Percentiles rank a stretch among this genome's conserved stretches.
phyloP scores from a whole-genome alignment of 257 asterid species.

The Solanum verrucosum region DNA sequence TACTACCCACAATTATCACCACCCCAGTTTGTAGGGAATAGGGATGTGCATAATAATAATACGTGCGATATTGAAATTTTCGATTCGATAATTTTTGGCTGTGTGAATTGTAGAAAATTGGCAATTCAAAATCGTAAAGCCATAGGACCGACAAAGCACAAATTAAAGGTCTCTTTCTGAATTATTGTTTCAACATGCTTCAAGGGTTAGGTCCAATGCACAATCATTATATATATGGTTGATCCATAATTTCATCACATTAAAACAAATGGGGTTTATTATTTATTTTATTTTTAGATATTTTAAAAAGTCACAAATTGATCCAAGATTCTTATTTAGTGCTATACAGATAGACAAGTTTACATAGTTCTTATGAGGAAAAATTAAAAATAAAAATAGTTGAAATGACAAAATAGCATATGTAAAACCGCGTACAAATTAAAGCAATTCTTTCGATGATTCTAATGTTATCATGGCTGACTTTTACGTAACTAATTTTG shows the following conservation, averaged over 20 bases:
- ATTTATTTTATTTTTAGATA: neutral
- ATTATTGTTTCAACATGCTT: neutral
- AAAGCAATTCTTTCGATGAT: conserved; percentile 5
- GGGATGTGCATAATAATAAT: neutral
- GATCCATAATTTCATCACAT: neutral
- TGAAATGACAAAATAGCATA: neutral
- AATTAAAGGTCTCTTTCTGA: neutral
- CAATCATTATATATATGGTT: neutral
- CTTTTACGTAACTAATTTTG: neutral
- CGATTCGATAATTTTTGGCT: neutral
- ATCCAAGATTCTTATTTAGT: neutral
- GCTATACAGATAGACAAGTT: neutral
- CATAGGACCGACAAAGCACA: neutral
- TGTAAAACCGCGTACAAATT: conserved; percentile 22
- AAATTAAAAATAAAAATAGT: neutral
- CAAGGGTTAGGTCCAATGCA: neutral
- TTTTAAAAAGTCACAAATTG: neutral
- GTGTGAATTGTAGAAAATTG: neutral
- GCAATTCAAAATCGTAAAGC: neutral
- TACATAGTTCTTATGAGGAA: neutral
- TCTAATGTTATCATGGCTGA: conserved; percentile 8
- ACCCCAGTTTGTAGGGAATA: neutral
- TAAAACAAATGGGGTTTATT: neutral
- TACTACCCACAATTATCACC: neutral
- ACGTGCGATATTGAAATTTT: neutral